Base-by-base conservation (phyloP, 345 rosid species). In the Physaria fendleri region DNA sequence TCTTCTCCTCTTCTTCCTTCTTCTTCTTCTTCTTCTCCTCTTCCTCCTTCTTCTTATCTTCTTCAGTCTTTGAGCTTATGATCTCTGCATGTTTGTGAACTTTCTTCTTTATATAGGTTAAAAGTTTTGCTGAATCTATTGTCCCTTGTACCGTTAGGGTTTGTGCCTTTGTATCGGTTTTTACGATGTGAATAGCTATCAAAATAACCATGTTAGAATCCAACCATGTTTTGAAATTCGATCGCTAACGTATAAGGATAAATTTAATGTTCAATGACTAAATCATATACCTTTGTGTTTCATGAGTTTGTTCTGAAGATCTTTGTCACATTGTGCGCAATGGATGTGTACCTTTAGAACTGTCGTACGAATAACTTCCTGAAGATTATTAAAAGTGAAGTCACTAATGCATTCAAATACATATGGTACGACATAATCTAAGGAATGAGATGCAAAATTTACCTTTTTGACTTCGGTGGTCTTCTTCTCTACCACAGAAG, bases 11-110 rank as follows among this genome's bases (percentile, higher is more conserved):
- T 37, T 59, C 25, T 53, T 40, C 7, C 68, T 46, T 71, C 37
- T 61, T 32, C 22, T 66, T 43, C 13, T 58, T 66, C 55, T 68
- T 40, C 65, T 50, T 21, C 43, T 66, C 11, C 20, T 53, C 52
- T 41, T 59, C 34, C 56, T 43, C 11, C 51, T 66, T 70, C 45
- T 70, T 60, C 9, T 40, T 73, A 43, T 61, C 68, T 46, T 71
- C 77, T 33, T 70, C 77, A 0, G 59, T 43, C 49, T 74, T 71
- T 15, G 90, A 68, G 43, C 73, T 55, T 54, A 87, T 11, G 15
- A 87, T 78, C 75, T 84, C 84, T 16, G 90, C 90, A 64, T 78
- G 80, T 59, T 87, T 87, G 60, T 85, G 82, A 70, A 80, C 81
- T 32, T 79, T 81, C 56, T 73, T 76, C 30, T 59, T 70, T 23